Evolutionary conservation across 1,139 yeast genomes (phyloP), one percentile per base, ranked within the genome.

Genomic region (Pichia sp.): DNA sequence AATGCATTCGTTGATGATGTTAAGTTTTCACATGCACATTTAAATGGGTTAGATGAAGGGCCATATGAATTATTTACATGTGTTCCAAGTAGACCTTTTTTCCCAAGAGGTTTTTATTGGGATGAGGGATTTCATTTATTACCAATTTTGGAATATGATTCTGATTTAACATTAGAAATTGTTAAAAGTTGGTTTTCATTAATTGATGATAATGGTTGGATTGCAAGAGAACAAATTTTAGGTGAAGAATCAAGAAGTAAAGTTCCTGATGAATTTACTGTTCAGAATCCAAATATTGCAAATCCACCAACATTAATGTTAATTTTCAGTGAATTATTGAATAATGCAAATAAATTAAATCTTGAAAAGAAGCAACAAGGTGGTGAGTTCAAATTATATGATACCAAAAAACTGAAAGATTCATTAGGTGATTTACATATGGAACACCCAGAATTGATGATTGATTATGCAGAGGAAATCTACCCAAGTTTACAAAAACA

Each of bases 101-200:
- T 92, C 67, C 97, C 98, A 9, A 75, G 98, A 54, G 99, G 99
- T 0, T 92, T 92, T 61, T 87, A 87, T 61, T 92, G 99, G 99
- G 99, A 94, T 66, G 98, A 94, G 68, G 99, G 99, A 0, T 92
- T 92, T 67, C 96, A 92, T 64, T 71, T 92, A 53, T 71, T 90
- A 38, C 96, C 96, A 4, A 70, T 92, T 35, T 66, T 87, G 55
- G 82, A 84, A 45, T 90, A 84, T 63, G 98, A 92, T 64, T 77
- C 88, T 11, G 96, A 89, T 61, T 70, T 92, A 41, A 88, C 82
- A 0, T 70, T 90, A 52, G 96, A 88, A 55, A 82, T 92, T 26
- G 64, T 89, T 51, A 76, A 83, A 59, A 85, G 96, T 42, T 92
- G 99, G 99, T 85, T 92, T 62, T 68, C 76, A 39, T 68, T 87